These are phyloP conservation scores for Amanita jacksonii DNA, from an alignment of 768 basidiomycete genomes.

Conservation along the genomic window DNA sequence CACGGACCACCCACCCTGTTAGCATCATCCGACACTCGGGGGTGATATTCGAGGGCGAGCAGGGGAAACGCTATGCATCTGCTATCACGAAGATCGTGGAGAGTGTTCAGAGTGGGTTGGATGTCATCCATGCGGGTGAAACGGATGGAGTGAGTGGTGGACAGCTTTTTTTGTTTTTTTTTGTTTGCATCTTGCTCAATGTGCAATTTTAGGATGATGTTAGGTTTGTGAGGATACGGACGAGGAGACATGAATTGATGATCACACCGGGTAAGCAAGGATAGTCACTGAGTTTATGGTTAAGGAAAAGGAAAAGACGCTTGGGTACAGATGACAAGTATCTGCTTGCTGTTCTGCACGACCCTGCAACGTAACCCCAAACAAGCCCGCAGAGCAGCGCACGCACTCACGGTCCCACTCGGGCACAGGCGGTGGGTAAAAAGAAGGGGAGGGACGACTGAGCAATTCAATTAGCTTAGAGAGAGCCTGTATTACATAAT, in stretches of 20 bases:
- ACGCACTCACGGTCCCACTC: too few species aligned
- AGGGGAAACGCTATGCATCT: constrained; percentile 65
- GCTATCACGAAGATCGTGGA: constrained; percentile 71
- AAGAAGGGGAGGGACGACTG: too few species aligned
- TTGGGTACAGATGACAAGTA: constrained; percentile 61
- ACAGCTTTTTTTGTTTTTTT: background rate
- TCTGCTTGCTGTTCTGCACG: constrained; percentile 76
- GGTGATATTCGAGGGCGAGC: constrained; percentile 79
- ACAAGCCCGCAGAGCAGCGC: too few species aligned
- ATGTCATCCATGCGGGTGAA: constrained; percentile 51
- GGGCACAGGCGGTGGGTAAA: too few species aligned
- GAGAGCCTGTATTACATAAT: too few species aligned
- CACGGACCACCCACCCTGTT: constrained; percentile 57
- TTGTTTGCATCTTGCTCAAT: background rate
- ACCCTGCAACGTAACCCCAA: constrained; percentile 45
- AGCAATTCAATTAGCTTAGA: too few species aligned
- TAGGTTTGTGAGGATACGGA: constrained; percentile 83
- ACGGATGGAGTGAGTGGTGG: constrained; percentile 15
- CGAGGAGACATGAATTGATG: constrained; percentile 87
- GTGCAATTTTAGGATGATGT: constrained; percentile 58
- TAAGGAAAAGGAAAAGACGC: too few species aligned
- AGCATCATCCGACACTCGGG: constrained; percentile 82
- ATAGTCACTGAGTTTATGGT: too few species aligned
- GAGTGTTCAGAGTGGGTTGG: constrained; percentile 67
- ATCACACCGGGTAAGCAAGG: constrained; percentile 82